A percentile compares a stretch with the other conserved stretches of the same genome.
These are phyloP conservation scores for Jackrogersella minutella DNA, from an alignment of 495 filamentous ascomycete genomes.

Conservation along the genomic window DNA sequence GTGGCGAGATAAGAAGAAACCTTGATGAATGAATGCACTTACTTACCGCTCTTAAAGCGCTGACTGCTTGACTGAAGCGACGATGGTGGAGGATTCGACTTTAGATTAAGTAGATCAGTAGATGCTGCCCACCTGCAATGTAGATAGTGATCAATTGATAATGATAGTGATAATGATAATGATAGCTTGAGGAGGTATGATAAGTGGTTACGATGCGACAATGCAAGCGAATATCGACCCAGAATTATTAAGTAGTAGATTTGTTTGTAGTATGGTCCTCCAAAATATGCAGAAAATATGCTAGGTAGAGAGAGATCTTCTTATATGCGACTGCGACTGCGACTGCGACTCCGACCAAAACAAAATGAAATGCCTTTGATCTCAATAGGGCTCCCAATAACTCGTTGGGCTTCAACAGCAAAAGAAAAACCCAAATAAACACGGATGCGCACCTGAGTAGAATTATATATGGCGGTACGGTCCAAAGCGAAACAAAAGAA, in stretches of 20 bases:
- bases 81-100: conserved; percentile 1
- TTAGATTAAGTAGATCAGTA: not conserved
- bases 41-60: conserved; percentile 23
- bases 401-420: conserved; percentile 33
- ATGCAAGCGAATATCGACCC: conserved; percentile 5
- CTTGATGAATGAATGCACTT: conserved; percentile 27
- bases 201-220: not conserved
- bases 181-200: not conserved
- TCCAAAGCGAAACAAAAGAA: conserved; percentile 18
- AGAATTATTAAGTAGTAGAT: not conserved
- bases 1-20: conserved; percentile 13
- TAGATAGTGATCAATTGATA: no score
- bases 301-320: not conserved
- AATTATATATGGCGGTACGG: conserved; percentile 22
- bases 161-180: not conserved
- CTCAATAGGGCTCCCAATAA: conserved; percentile 15
- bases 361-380: conserved; percentile 5
- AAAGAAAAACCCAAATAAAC: not conserved
- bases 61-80: not conserved
- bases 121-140: no score
- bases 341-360: conserved; percentile 1
- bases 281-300: not conserved
- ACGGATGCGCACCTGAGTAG: conserved; percentile 4
- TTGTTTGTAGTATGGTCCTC: not conserved
- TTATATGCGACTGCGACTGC: not conserved